Evolutionary conservation across 2,329 filamentous ascomycete genomes (phyloP).

Genomic region (Fusarium sp.): DNA sequence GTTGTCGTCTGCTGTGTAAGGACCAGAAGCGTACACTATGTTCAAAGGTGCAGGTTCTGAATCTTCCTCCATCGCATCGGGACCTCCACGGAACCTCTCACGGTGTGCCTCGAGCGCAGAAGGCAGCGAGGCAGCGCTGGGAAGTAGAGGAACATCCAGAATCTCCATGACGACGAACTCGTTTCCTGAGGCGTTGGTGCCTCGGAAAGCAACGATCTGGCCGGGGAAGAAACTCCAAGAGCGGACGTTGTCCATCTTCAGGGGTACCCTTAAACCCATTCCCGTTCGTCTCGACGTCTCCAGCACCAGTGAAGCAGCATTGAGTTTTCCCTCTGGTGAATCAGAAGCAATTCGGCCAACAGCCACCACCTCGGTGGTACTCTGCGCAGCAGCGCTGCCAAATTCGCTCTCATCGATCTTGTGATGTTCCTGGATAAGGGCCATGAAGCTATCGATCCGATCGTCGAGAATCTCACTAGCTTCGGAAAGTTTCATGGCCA

Average conservation of each 20-base stretch:
- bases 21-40: slow-evolving; percentile 83
- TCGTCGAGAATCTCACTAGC: slow-evolving; percentile 95
- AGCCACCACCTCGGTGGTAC: slow-evolving; percentile 87
- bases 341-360: slow-evolving; percentile 94
- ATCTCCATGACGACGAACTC: slow-evolving; percentile 86
- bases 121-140: slow-evolving; percentile 77
- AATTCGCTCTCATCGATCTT: slow-evolving; percentile 83
- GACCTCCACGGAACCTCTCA: slow-evolving; percentile 74
- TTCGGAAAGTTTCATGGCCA: slow-evolving; percentile 95
- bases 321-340: slow-evolving; percentile 86
- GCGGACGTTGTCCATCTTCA: slow-evolving; percentile 78
- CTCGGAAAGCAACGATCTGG: slow-evolving; percentile 88
- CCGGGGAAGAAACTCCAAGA: slow-evolving; percentile 91
- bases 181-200: slow-evolving; percentile 87
- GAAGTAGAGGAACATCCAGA: slow-evolving; percentile 79
- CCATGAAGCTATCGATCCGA: slow-evolving; percentile 89
- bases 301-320: slow-evolving; percentile 85
- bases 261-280: slow-evolving; percentile 82
- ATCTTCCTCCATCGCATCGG: slow-evolving; percentile 71
- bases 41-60: slow-evolving; percentile 74
- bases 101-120: slow-evolving; percentile 76
- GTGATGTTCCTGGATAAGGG: slow-evolving; percentile 80
- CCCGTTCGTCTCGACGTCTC: slow-evolving; percentile 89
- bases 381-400: slow-evolving; percentile 87
- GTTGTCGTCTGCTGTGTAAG: slow-evolving; percentile 93